phyloP scores from a whole-genome alignment of 352 stramenopile genomes.

The Pythium insidiosum region DNA sequence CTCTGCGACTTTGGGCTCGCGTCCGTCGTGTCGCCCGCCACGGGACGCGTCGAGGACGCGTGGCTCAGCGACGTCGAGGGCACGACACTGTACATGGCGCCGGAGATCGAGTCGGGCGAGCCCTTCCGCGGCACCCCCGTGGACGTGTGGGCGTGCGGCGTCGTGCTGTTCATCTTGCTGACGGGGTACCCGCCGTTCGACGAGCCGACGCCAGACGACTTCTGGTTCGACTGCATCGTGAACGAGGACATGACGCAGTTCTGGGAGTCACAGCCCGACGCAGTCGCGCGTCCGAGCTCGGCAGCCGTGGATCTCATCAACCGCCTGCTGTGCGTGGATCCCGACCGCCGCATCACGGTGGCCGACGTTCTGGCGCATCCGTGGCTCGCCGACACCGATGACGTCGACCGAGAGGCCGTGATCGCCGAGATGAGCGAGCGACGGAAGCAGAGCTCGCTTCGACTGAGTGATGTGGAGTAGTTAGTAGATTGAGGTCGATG shows the following conservation, averaged over 20 bases:
- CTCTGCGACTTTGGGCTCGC: conserved; percentile 92
- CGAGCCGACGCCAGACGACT: conserved; percentile 45
- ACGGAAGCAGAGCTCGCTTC: conserved; percentile 13
- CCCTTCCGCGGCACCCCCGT: conserved; percentile 61
- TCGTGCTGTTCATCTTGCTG: conserved; percentile 89
- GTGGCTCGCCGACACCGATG: conserved; percentile 33
- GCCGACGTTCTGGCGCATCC: conserved; percentile 37
- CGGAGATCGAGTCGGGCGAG: conserved; percentile 55
- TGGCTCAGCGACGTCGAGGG: conserved; percentile 55
- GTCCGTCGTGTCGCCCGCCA: conserved; percentile 26
- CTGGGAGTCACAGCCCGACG: conserved; percentile 34
- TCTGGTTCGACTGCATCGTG: conserved; percentile 54
- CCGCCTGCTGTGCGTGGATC: conserved; percentile 39
- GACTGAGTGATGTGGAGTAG: background rate
- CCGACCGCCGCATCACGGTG: conserved; percentile 38
- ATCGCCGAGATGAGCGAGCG: conserved; percentile 27
- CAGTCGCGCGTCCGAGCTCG: conserved; percentile 22
- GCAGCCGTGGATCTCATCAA: conserved; percentile 64
- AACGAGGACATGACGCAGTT: conserved; percentile 33
- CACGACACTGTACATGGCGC: conserved; percentile 84
- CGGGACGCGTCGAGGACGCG: conserved; percentile 14
- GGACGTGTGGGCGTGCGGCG: conserved; percentile 83
- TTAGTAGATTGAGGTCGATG: background rate
- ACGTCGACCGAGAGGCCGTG: conserved; percentile 23
- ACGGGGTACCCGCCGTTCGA: conserved; percentile 86